Percentiles rank a stretch among this genome's conserved stretches.
Evolutionary conservation across 2,329 filamentous ascomycete species (phyloP).

Genomic region (Apiospora arundinis): DNA sequence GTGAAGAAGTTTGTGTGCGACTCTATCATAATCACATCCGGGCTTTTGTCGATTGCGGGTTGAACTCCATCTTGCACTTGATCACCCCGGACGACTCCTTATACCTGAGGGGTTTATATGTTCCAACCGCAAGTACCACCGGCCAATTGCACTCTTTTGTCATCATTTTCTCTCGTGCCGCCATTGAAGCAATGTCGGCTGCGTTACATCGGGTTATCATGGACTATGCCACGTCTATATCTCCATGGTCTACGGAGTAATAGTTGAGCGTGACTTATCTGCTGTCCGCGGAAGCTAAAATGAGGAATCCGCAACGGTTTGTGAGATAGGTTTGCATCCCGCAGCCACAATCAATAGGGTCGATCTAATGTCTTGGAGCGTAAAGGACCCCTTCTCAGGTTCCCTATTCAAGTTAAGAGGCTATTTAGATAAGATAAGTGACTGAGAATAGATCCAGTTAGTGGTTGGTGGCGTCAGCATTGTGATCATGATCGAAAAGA

Average conservation of each 20-base stretch:
- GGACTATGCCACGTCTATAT: neutral
- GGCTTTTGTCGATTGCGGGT: neutral
- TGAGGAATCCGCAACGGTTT: conserved; percentile 4
- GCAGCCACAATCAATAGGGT: neutral
- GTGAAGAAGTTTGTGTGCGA: neutral
- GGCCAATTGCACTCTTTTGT: neutral
- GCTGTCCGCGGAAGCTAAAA: neutral
- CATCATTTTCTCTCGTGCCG: no score
- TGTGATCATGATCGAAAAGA: no score
- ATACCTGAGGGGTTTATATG: neutral
- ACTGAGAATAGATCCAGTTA: neutral
- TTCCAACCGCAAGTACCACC: neutral
- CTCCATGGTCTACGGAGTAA: neutral
- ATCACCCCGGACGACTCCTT: neutral
- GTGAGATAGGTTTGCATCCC: neutral
- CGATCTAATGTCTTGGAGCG: neutral
- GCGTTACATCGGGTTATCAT: neutral
- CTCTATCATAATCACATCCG: neutral
- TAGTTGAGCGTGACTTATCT: neutral
- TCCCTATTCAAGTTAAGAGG: neutral
- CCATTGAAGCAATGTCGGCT: neutral
- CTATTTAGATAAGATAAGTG: neutral
- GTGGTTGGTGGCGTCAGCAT: no score
- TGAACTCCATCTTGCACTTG: neutral
- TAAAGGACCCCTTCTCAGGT: neutral